Percentiles rank a stretch among this genome's conserved stretches.
Conservation (phyloP, 2,329 filamentous ascomycete species). For the Chrysosporium keratinophilum region DNA sequence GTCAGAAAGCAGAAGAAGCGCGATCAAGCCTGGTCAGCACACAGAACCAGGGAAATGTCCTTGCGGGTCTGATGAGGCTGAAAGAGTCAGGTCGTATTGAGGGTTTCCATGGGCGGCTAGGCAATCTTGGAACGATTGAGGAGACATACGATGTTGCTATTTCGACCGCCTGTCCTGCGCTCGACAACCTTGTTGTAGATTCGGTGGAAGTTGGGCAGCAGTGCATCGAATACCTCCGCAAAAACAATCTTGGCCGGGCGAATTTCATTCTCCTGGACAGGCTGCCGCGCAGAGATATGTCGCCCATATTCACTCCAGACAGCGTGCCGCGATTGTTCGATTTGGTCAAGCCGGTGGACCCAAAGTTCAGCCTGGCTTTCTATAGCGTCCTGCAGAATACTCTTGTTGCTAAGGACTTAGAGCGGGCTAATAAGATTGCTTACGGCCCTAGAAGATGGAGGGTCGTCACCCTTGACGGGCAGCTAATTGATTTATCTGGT, state of each 20-base stretch:
- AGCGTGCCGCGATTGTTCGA: conserved; percentile 88
- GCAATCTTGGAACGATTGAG: conserved; percentile 88
- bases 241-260: conserved; percentile 91
- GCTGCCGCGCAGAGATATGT: conserved; percentile 65
- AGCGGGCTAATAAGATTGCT: conserved; percentile 94
- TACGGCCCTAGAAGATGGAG: conserved; percentile 91
- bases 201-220: conserved; percentile 93
- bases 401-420: conserved; percentile 78
- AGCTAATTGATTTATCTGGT: conserved; percentile 94
- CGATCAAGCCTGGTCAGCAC: conserved; percentile 79
- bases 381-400: conserved; percentile 95
- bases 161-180: conserved; percentile 80
- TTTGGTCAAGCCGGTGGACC: conserved; percentile 76
- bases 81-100: conserved; percentile 94
- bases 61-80: conserved; percentile 84
- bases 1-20: conserved; percentile 94
- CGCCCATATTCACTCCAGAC: conserved; percentile 76
- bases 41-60: conserved; percentile 85
- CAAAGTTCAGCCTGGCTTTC: conserved; percentile 79
- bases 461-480: conserved; percentile 88
- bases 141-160: conserved; percentile 95
- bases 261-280: conserved; percentile 96
- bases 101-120: conserved; percentile 89
- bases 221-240: conserved; percentile 93
- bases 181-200: conserved; percentile 96